Percentiles rank a stretch among this genome's conserved stretches.
phyloP scores from a whole-genome alignment of 2,329 filamentous ascomycete species.

The Arachnopeziza araneosa region DNA sequence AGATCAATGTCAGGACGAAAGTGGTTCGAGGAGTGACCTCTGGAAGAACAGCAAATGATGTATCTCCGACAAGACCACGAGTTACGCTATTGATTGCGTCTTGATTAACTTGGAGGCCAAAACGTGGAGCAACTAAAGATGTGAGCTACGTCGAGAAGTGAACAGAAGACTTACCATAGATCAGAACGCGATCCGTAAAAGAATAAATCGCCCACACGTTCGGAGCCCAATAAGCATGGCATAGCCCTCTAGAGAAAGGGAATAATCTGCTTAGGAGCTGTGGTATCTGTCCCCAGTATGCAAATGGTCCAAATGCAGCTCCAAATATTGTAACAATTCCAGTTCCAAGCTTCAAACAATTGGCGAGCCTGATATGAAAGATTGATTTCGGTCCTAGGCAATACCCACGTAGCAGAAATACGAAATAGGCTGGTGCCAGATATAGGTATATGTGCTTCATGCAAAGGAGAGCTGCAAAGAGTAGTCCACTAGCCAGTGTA shows the following conservation, averaged over 20 bases:
- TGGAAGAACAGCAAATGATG: slow-evolving; percentile 86
- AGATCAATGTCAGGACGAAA: slow-evolving; percentile 75
- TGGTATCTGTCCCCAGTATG: slow-evolving; percentile 70
- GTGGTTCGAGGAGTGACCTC: slow-evolving; percentile 76
- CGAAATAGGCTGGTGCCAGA: slow-evolving; percentile 90
- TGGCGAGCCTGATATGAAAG: slow-evolving; percentile 69
- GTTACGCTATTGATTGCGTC: slow-evolving; percentile 84
- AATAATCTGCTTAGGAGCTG: slow-evolving; percentile 84
- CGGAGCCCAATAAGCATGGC: slow-evolving; percentile 97
- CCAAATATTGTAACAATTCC: slow-evolving; percentile 68
- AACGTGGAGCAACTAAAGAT: slow-evolving; percentile 65
- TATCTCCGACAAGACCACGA: slow-evolving; percentile 86
- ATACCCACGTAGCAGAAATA: slow-evolving; percentile 84
- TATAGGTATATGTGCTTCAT: slow-evolving; percentile 99
- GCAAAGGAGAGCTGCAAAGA: slow-evolving; percentile 82
- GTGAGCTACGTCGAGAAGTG: slow-evolving; percentile 16
- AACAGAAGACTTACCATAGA: slow-evolving; percentile 54
- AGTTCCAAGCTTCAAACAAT: slow-evolving; percentile 75
- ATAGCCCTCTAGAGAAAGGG: slow-evolving; percentile 87
- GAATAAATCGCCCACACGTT: slow-evolving; percentile 98
- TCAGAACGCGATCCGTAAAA: slow-evolving; percentile 77
- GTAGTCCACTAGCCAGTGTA: slow-evolving; percentile 69
- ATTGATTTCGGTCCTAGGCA: slow-evolving; percentile 75
- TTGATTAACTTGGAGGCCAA: slow-evolving; percentile 67
- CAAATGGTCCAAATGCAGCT: slow-evolving; percentile 86